Evolutionary conservation across 441 rosid genomes (phyloP).

Genomic region (Pelargonium myrrhifolium): DNA sequence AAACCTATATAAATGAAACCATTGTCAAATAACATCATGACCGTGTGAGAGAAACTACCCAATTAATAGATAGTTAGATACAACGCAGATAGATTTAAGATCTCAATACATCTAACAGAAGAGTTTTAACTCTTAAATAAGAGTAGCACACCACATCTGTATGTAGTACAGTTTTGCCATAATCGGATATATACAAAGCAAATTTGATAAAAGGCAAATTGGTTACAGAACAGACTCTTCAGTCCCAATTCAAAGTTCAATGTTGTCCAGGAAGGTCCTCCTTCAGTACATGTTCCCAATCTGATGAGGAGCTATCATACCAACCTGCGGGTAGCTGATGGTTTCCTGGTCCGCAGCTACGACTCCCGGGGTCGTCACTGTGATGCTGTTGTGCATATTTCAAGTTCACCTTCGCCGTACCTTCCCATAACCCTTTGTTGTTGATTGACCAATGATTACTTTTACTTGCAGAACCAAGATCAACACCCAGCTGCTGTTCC

Average conservation of each 20-base stretch:
- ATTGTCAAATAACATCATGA: no score
- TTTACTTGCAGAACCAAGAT: conserved; percentile 19
- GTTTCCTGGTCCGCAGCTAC: conserved; percentile 16
- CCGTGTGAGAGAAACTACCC: no score
- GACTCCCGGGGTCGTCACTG: neutral
- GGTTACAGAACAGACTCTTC: no score
- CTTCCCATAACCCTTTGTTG: conserved; percentile 13
- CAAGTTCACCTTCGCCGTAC: conserved; percentile 10
- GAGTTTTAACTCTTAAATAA: no score
- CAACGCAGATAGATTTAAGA: no score
- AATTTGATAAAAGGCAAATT: no score
- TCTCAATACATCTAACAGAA: no score
- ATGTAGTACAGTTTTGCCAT: no score
- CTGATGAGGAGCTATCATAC: conserved; percentile 43
- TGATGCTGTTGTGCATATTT: conserved; percentile 13
- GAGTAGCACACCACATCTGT: no score
- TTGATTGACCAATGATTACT: conserved; percentile 13
- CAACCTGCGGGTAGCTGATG: conserved; percentile 22
- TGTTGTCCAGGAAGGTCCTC: conserved; percentile 38
- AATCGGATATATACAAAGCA: no score
- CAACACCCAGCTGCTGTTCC: conserved; percentile 18
- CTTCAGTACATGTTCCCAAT: conserved; percentile 64
- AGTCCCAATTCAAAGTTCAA: conserved; percentile 16
- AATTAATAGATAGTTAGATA: no score
- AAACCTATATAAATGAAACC: no score